A percentile compares a stretch with the other conserved stretches of the same genome.
Evolutionary conservation across 179 eudicot species (phyloP).

Genomic region (Sideroxylon spinosum): DNA sequence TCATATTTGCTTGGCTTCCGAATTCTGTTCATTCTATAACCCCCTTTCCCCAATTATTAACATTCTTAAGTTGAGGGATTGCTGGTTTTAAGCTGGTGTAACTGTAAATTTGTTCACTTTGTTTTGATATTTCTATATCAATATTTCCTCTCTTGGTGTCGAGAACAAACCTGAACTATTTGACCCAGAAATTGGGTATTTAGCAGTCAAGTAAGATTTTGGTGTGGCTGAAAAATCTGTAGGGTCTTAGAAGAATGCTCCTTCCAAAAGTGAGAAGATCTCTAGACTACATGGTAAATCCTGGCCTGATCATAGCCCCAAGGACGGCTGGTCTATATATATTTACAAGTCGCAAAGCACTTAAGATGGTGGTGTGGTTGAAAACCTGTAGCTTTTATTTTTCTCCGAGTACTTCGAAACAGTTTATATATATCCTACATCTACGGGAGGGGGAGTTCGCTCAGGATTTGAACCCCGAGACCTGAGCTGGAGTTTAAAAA

Average conservation of each 20-base stretch:
- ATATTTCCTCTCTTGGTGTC: background rate
- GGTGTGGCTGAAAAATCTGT: background rate
- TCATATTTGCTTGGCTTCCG: background rate
- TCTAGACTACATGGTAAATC: background rate
- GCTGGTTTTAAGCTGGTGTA: background rate
- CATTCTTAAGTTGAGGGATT: background rate
- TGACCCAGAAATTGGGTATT: background rate
- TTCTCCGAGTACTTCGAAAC: too few species aligned
- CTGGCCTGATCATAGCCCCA: too few species aligned
- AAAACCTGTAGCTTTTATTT: too few species aligned
- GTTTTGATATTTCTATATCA: background rate
- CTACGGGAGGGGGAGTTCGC: too few species aligned
- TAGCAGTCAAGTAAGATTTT: background rate
- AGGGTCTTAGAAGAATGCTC: background rate
- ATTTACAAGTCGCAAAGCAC: too few species aligned
- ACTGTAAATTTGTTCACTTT: conserved; percentile 11
- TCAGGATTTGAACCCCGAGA: too few species aligned
- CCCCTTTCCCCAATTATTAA: background rate
- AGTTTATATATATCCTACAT: too few species aligned
- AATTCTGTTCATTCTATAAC: background rate
- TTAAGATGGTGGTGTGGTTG: too few species aligned
- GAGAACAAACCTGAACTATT: background rate
- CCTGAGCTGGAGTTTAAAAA: too few species aligned
- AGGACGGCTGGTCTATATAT: too few species aligned
- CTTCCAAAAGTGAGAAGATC: background rate